Evolutionary conservation across 495 filamentous ascomycete genomes (phyloP).

Genomic region (Alectoria sarmentosa): DNA sequence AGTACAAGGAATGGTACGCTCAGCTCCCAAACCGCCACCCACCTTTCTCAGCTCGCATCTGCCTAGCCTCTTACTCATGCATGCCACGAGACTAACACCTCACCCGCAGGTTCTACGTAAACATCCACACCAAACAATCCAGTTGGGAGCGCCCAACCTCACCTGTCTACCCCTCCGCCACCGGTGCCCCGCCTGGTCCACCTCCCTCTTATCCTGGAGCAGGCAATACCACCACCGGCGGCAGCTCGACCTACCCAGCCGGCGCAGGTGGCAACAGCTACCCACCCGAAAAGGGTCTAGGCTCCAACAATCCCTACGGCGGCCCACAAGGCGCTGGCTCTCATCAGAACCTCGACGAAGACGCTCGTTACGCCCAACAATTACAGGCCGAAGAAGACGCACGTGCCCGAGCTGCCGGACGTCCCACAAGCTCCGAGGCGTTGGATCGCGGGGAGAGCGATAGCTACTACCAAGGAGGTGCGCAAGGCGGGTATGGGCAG

Average conservation of each 20-base stretch:
- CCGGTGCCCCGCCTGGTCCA: conserved; percentile 42
- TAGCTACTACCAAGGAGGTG: conserved; percentile 24
- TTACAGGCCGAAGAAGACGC: conserved; percentile 80
- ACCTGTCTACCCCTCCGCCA: conserved; percentile 42
- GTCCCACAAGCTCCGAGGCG: not conserved
- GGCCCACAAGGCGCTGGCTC: conserved; percentile 19
- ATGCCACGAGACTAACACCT: conserved; percentile 24
- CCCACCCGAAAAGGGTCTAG: conserved; percentile 49
- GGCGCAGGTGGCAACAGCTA: conserved; percentile 2
- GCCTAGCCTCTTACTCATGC: conserved; percentile 6
- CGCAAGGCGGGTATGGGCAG: conserved; percentile 18
- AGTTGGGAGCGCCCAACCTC: conserved; percentile 76
- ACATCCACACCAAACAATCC: conserved; percentile 76
- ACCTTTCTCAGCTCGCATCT: not conserved
- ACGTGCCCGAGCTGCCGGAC: conserved; percentile 31
- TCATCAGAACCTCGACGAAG: conserved; percentile 48
- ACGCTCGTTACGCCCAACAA: conserved; percentile 66
- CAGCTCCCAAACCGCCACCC: not conserved
- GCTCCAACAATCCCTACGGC: conserved; percentile 56
- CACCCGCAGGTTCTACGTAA: conserved; percentile 70
- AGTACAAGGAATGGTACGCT: conserved; percentile 70
- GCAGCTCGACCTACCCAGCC: conserved; percentile 25
- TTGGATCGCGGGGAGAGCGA: conserved; percentile 21
- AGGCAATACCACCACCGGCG: conserved; percentile 30
- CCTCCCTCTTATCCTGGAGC: conserved; percentile 59